Evolutionary conservation across 78 protist genomes (phyloP).

Genomic region (Tieghemostelium lacteum): DNA sequence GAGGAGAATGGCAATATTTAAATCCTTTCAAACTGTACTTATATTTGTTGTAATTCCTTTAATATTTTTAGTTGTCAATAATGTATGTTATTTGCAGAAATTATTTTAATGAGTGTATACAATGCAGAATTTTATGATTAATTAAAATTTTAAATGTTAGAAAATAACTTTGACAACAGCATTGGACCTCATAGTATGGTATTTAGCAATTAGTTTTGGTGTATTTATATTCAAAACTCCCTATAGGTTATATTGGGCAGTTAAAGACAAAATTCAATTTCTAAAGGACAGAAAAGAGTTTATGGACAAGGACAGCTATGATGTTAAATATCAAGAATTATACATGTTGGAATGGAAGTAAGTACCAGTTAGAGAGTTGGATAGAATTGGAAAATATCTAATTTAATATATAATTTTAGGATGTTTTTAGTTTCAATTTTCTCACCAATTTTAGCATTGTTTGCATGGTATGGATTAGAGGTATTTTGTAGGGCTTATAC

Average conservation of each 20-base stretch:
- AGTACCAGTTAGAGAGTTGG: not conserved
- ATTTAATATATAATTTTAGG: constrained; percentile 1
- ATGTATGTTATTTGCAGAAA: not conserved
- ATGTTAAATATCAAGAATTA: not conserved
- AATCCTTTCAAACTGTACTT: constrained; percentile 40
- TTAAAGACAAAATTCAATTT: constrained; percentile 21
- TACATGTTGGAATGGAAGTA: constrained; percentile 65
- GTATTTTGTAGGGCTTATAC: constrained; percentile 39
- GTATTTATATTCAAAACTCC: constrained; percentile 67
- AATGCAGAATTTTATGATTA: not conserved
- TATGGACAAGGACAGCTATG: constrained; percentile 4
- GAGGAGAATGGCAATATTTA: constrained; percentile 31
- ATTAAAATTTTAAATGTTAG: not conserved
- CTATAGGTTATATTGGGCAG: constrained; percentile 30
- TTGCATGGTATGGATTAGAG: constrained; percentile 57
- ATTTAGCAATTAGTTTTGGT: constrained; percentile 43
- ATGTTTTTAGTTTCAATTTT: constrained; percentile 35
- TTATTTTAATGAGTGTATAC: not conserved
- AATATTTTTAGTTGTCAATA: constrained; percentile 34
- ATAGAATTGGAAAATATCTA: not conserved
- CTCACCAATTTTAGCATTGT: constrained; percentile 54
- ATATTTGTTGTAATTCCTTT: constrained; percentile 53
- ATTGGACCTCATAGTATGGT: constrained; percentile 66
- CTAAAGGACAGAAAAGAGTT: constrained; percentile 28
- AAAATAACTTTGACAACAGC: constrained; percentile 46